These are phyloP conservation scores for Geranium incanum DNA, from an alignment of 441 rosid genomes.

Conservation along the genomic window DNA sequence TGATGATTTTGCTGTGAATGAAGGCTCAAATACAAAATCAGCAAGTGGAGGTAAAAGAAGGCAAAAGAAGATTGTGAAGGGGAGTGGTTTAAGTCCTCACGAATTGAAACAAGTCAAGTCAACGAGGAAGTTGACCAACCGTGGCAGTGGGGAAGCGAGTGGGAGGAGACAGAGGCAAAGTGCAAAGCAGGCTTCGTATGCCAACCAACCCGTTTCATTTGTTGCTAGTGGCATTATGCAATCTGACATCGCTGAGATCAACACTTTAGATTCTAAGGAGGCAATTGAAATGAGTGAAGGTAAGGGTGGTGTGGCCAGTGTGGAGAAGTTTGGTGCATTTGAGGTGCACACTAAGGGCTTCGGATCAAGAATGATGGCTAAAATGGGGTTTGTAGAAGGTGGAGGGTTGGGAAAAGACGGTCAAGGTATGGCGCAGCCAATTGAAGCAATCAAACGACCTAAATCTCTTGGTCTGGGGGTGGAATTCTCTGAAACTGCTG, in stretches of 20 bases:
- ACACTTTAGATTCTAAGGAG: conserved; percentile 22
- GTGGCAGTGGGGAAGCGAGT: conserved; percentile 19
- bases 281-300: conserved; percentile 27
- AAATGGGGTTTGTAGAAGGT: conserved; percentile 84
- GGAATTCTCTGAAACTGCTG: conserved; percentile 32
- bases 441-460: conserved; percentile 74
- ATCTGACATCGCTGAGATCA: conserved; percentile 30
- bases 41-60: conserved; percentile 28
- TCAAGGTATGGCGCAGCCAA: conserved; percentile 67
- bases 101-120: conserved; percentile 24
- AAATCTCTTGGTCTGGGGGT: conserved; percentile 86
- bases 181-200: conserved; percentile 41
- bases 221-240: conserved; percentile 22
- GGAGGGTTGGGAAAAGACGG: conserved; percentile 84
- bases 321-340: conserved; percentile 56
- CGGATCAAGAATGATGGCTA: conserved; percentile 96
- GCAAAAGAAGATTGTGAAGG: conserved; percentile 25
- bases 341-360: conserved; percentile 88
- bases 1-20: conserved; percentile 41
- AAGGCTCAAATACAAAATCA: conserved; percentile 34
- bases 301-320: conserved; percentile 21
- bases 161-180: conserved; percentile 22
- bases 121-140: conserved; percentile 1
- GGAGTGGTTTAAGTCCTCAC: conserved; percentile 11
- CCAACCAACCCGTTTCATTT: conserved; percentile 28